Conservation (phyloP, 768 basidiomycete species). For the Phallus indusiatus region DNA sequence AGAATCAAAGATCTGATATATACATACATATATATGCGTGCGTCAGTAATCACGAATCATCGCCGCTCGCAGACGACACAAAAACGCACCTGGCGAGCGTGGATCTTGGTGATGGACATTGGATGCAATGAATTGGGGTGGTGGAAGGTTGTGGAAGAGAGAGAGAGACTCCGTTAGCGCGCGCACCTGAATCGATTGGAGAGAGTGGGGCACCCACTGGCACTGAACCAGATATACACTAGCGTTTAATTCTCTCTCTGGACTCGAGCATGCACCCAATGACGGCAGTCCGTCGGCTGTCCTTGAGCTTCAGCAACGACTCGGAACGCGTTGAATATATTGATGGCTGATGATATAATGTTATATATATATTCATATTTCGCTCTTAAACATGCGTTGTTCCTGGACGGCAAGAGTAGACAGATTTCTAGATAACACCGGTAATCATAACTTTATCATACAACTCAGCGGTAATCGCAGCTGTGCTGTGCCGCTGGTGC, state of each 20-base stretch:
- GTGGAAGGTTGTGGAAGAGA: not conserved
- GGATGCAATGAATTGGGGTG: conserved; percentile 1
- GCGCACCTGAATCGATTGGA: not conserved
- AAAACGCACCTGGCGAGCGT: conserved; percentile 76
- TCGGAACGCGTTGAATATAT: no score
- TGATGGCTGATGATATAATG: no score
- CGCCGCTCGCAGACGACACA: not conserved
- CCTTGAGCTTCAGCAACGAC: no score
- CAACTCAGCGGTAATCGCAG: not conserved
- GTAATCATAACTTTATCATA: not conserved
- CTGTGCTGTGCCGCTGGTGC: not conserved
- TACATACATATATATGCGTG: not conserved
- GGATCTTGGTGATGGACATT: conserved; percentile 90
- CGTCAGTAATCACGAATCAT: not conserved
- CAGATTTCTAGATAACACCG: not conserved
- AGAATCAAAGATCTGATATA: conserved; percentile 90
- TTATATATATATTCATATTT: no score
- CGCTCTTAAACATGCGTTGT: no score
- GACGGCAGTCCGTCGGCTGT: no score
- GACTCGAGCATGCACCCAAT: no score
- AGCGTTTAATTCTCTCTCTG: no score
- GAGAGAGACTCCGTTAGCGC: not conserved
- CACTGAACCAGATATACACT: no score
- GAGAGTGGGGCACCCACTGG: no score
- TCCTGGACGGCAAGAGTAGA: no score